A percentile compares a stretch with the other conserved stretches of the same genome.
Evolutionary conservation across 164 flowering plant genomes (phyloP).

Genomic region (Nymphaea colorata): DNA sequence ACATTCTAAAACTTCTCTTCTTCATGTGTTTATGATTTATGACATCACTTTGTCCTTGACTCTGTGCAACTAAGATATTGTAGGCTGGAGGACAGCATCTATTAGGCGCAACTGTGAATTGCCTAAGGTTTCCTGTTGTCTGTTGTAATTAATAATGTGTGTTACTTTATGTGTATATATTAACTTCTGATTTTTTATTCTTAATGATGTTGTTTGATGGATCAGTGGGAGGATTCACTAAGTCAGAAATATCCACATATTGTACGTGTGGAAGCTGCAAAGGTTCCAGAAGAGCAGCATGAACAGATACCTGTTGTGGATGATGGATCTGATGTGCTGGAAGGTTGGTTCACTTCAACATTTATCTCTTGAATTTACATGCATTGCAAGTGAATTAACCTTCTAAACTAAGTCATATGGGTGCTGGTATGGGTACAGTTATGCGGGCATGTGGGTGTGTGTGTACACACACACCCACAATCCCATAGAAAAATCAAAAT

Average conservation of each 20-base stretch:
- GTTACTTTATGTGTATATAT: too few species aligned
- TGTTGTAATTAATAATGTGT: background rate
- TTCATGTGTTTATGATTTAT: background rate
- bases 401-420: too few species aligned
- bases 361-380: background rate
- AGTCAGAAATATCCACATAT: slow-evolving; percentile 87
- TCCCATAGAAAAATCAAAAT: too few species aligned
- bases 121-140: slow-evolving; percentile 51
- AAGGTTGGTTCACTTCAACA: slow-evolving; percentile 38
- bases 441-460: too few species aligned
- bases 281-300: slow-evolving; percentile 24
- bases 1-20: background rate
- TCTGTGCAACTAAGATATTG: slow-evolving; percentile 47
- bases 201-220: background rate
- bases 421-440: too few species aligned
- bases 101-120: slow-evolving; percentile 73
- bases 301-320: slow-evolving; percentile 18
- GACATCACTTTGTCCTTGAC: background rate
- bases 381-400: background rate
- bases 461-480: too few species aligned
- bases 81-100: slow-evolving; percentile 97
- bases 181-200: background rate
- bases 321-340: slow-evolving; percentile 42
- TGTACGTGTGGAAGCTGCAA: slow-evolving; percentile 71
- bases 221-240: slow-evolving; percentile 71